Base-by-base conservation (phyloP, 2,329 filamentous ascomycete species). In the Rhinocladiella mackenziei region DNA sequence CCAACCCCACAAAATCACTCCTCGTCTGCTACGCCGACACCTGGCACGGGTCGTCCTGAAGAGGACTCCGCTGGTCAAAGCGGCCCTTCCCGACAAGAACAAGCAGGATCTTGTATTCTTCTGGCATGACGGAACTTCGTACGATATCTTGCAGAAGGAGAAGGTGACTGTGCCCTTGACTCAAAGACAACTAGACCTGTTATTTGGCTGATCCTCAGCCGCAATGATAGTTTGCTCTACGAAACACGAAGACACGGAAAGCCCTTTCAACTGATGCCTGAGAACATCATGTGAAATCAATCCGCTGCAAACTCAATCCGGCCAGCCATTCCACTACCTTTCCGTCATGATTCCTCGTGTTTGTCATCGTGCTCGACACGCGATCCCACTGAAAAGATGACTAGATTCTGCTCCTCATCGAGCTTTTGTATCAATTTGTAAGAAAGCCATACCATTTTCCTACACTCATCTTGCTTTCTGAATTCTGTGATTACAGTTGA, bases 1-100 rank as follows among this genome's bases (percentile, higher is more conserved):
- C 5, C 62, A 67, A 23, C 67, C 67, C 10, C 68, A 69, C 45
- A 51, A 50, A 3, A 62, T 71, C 29, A 68, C 65, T 4, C 44
- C 57, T 13, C 60, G 66, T 9, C 60, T 69, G 34, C 66, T 71
- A 60, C 55, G 50, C 7, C 59, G 62, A 14, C 29, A 41, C 18
- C 26, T 53, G 6, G 23, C 25, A 13, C 45, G 51, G n/a, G 26
- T 41, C 11, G 44, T 56, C 5, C 32, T 56, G 14, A 42, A 45
- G 32, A 46, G 51, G 31, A 54, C 48, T 4, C 54, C 54, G 10
- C 25, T 51, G 8, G 39, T 43, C n/a, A 39, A 35, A 20, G 14
- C 5, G 1, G 38, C 38, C 7, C 8, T 19, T 14, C 28, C 37
- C 10, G 40, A 23, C 2, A 41, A 22, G 19, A 22, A 15, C 14